Evolutionary conservation across 208 protist genomes (phyloP).

Genomic region (Leptomonas pyrrhocoris): DNA sequence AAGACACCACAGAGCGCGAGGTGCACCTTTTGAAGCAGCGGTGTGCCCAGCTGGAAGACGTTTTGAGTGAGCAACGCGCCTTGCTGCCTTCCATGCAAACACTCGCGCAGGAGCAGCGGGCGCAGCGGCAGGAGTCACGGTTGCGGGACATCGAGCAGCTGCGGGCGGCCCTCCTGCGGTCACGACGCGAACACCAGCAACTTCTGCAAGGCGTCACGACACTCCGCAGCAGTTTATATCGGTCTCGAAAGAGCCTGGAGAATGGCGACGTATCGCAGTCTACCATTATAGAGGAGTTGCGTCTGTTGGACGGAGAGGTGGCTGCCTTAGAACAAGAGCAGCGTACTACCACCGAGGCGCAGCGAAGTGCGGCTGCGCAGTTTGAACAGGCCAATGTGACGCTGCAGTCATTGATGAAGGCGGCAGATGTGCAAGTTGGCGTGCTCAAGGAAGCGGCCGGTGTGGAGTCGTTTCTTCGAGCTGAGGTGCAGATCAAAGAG

Average conservation of each 20-base stretch:
- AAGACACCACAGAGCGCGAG: slow-evolving; percentile 22
- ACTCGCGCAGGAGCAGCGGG: slow-evolving; percentile 23
- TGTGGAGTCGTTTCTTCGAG: slow-evolving; percentile 53
- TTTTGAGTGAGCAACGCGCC: slow-evolving; percentile 21
- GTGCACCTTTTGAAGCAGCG: slow-evolving; percentile 27
- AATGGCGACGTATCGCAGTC: slow-evolving; percentile 14
- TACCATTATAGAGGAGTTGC: slow-evolving; percentile 10
- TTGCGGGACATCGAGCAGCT: slow-evolving; percentile 31
- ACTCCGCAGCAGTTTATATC: slow-evolving; percentile 31
- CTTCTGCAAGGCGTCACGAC: slow-evolving; percentile 39
- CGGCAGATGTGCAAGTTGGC: slow-evolving; percentile 46
- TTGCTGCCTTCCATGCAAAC: slow-evolving; percentile 29
- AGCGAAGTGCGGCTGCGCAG: slow-evolving; percentile 3
- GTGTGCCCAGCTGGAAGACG: slow-evolving; percentile 18
- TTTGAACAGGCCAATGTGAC: slow-evolving; percentile 33
- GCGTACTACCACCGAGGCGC: slow-evolving; percentile 1
- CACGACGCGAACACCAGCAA: slow-evolving; percentile 36
- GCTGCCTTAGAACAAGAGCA: slow-evolving; percentile 20
- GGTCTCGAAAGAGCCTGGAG: slow-evolving; percentile 14
- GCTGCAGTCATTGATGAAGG: slow-evolving; percentile 48
- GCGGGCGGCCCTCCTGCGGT: slow-evolving; percentile 11
- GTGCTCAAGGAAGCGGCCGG: slow-evolving; percentile 37
- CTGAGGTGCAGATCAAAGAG: slow-evolving; percentile 55
- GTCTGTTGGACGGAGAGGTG: slow-evolving; percentile 36
- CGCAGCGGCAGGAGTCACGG: slow-evolving; percentile 30